Evolutionary conservation across 352 stramenopile species (phyloP).

Genomic region (Phytophthora quininea): DNA sequence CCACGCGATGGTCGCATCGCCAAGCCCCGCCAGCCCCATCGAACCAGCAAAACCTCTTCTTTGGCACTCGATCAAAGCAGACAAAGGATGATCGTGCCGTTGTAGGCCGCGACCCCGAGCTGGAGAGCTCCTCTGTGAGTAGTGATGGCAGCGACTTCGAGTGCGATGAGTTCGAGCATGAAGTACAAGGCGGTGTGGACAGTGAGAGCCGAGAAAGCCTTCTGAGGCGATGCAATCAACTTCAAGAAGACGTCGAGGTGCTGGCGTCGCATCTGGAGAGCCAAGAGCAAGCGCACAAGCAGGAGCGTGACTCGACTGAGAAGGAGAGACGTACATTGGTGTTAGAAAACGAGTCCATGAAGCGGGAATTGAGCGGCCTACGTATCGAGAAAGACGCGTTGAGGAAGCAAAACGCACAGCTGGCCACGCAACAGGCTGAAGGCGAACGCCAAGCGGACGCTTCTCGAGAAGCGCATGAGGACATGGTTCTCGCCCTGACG

Average conservation of each 20-base stretch:
- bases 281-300: constrained; percentile 34
- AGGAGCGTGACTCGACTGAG: constrained; percentile 35
- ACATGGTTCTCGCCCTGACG: constrained; percentile 50
- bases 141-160: constrained; percentile 18
- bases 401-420: constrained; percentile 36
- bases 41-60: constrained; percentile 19
- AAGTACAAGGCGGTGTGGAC: constrained; percentile 4
- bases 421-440: constrained; percentile 32
- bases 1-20: constrained; percentile 1
- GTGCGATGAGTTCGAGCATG: constrained; percentile 16
- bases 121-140: constrained; percentile 11
- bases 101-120: constrained; percentile 14
- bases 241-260: constrained; percentile 63
- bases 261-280: constrained; percentile 59
- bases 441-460: constrained; percentile 22
- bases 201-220: constrained; percentile 17
- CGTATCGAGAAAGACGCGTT: constrained; percentile 58
- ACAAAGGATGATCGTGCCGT: constrained; percentile 6
- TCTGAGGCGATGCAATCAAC: constrained; percentile 36
- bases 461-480: constrained; percentile 49
- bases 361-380: constrained; percentile 40
- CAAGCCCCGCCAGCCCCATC: constrained; percentile 2
- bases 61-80: background rate
- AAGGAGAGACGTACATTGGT: constrained; percentile 16
- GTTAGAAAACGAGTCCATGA: constrained; percentile 31